Percentiles rank a stretch among this genome's conserved stretches.
Conservation (phyloP, 192 early-diverging fungal genomes). For the Podila epicladia region DNA sequence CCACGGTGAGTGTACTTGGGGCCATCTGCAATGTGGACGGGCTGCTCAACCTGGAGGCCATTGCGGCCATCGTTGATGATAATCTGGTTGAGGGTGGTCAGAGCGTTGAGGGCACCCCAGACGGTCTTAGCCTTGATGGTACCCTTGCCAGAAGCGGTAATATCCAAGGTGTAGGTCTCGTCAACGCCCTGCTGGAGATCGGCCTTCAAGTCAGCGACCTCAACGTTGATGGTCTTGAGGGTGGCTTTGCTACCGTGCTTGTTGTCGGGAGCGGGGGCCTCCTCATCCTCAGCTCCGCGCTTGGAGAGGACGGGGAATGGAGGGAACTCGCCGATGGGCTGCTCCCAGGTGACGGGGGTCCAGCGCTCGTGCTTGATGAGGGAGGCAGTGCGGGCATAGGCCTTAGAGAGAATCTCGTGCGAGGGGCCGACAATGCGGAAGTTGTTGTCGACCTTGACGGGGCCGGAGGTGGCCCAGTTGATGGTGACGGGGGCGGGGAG, state of each 20-base stretch:
- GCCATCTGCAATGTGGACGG: constrained; percentile 67
- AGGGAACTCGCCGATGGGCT: constrained; percentile 19
- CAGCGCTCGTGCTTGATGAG: constrained; percentile 61
- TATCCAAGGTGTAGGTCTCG: constrained; percentile 75
- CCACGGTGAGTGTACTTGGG: constrained; percentile 76
- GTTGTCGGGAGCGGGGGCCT: neutral
- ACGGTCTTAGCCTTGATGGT: constrained; percentile 67
- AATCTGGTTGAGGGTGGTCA: constrained; percentile 81
- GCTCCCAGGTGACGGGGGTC: constrained; percentile 53
- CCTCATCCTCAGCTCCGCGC: constrained; percentile 30
- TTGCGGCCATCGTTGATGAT: constrained; percentile 55
- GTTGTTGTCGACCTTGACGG: constrained; percentile 46
- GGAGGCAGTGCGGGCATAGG: constrained; percentile 55
- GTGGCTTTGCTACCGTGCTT: neutral
- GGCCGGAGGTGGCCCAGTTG: constrained; percentile 47
- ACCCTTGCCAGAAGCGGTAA: constrained; percentile 63
- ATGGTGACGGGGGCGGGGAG: constrained; percentile 52
- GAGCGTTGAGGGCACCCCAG: constrained; percentile 75
- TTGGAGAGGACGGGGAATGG: constrained; percentile 40
- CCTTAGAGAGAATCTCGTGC: constrained; percentile 56
- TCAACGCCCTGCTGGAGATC: constrained; percentile 69
- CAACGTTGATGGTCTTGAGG: constrained; percentile 50
- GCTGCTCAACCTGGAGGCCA: constrained; percentile 57
- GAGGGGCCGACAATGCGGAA: constrained; percentile 34
- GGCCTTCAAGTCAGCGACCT: constrained; percentile 58